A percentile compares a stretch with the other conserved stretches of the same genome.
These are phyloP conservation scores for Beauveria scarabaeidicola DNA, from an alignment of 2,329 filamentous ascomycete species.

Conservation along the genomic window DNA sequence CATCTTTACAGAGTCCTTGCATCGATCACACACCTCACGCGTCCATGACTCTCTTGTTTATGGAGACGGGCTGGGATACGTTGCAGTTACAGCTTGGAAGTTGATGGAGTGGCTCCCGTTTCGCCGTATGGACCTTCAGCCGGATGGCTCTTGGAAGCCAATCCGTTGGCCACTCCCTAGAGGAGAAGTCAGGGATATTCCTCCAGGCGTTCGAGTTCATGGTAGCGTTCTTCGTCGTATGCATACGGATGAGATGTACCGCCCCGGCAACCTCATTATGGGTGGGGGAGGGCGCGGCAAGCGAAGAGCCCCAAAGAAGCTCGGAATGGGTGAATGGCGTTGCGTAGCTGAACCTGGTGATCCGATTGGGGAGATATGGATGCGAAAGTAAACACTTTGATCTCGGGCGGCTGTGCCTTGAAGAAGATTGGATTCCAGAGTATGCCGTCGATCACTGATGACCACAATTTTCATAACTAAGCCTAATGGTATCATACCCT, in stretches of 20 bases:
- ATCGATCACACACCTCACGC: conserved; percentile 40
- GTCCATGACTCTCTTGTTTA: conserved; percentile 67
- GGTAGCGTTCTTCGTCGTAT: conserved; percentile 67
- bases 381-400: conserved; percentile 28
- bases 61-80: conserved; percentile 44
- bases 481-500: too few species aligned
- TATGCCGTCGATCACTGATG: neutral
- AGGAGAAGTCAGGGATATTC: conserved; percentile 71
- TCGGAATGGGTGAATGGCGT: conserved; percentile 66
- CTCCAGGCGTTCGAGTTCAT: conserved; percentile 60
- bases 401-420: too few species aligned
- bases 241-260: conserved; percentile 52
- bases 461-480: neutral
- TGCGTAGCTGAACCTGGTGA: conserved; percentile 57
- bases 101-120: conserved; percentile 79
- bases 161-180: conserved; percentile 73
- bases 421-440: neutral
- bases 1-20: conserved; percentile 15
- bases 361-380: conserved; percentile 59
- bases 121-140: conserved; percentile 66
- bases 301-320: conserved; percentile 47
- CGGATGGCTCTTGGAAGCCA: conserved; percentile 67
- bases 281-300: conserved; percentile 69
- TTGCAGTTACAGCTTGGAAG: conserved; percentile 60
- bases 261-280: conserved; percentile 71